Percentiles rank a stretch among this genome's conserved stretches.
Conservation (phyloP, 2,329 filamentous ascomycete genomes). For the Microcera coccophila region DNA sequence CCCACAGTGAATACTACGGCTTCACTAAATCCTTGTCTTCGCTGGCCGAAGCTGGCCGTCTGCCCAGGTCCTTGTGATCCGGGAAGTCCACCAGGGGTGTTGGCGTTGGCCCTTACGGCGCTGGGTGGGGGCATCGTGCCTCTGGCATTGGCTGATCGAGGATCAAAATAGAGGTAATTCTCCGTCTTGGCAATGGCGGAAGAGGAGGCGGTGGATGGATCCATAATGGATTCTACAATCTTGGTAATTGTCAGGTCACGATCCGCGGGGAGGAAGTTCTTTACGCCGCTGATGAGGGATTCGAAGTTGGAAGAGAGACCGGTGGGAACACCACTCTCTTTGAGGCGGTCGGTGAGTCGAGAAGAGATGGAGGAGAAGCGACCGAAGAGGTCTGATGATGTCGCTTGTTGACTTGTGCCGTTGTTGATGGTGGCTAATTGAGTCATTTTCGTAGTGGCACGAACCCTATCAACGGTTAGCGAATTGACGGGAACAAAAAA, state of each 20-base stretch:
- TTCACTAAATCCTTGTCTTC: slow-evolving; percentile 83
- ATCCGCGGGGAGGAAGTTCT: slow-evolving; percentile 95
- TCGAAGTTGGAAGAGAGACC: slow-evolving; percentile 77
- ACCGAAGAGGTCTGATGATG: slow-evolving; percentile 77
- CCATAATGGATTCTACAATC: slow-evolving; percentile 97
- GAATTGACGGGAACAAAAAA: background rate
- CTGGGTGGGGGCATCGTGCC: slow-evolving; percentile 85
- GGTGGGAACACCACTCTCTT: slow-evolving; percentile 76
- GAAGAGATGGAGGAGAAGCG: slow-evolving; percentile 90
- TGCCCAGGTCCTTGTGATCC: slow-evolving; percentile 58
- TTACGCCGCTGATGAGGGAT: slow-evolving; percentile 89
- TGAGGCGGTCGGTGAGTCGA: slow-evolving; percentile 87
- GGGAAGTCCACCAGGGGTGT: slow-evolving; percentile 47
- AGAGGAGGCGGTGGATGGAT: slow-evolving; percentile 82
- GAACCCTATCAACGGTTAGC: slow-evolving; percentile 56
- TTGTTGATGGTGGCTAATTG: slow-evolving; percentile 91
- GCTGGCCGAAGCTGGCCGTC: slow-evolving; percentile 82
- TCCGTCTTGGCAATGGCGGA: slow-evolving; percentile 95
- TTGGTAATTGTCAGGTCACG: slow-evolving; percentile 95
- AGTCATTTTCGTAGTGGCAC: slow-evolving; percentile 94
- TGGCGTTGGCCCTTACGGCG: slow-evolving; percentile 44
- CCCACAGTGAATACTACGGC: slow-evolving; percentile 93
- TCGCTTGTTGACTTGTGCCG: slow-evolving; percentile 58
- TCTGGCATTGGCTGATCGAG: slow-evolving; percentile 84
- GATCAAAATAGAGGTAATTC: slow-evolving; percentile 95